Conservation (phyloP, 441 rosid species). For the Erodium moschatum region DNA sequence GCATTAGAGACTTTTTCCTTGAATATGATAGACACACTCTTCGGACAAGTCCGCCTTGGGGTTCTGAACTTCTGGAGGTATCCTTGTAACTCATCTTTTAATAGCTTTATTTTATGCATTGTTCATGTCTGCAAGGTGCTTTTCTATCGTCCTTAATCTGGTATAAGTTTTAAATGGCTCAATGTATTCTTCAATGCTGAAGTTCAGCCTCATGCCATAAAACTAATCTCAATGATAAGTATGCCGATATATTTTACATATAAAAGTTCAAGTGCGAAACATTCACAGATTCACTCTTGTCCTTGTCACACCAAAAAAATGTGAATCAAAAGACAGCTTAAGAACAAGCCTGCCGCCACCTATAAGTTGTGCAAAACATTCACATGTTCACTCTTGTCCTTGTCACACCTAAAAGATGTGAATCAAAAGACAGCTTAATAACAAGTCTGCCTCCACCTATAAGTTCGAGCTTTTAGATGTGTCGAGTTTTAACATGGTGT, state of each 20-base stretch:
- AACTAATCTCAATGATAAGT: neutral
- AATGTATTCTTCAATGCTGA: neutral
- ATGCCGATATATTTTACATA: neutral
- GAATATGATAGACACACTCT: slow-evolving; percentile 98
- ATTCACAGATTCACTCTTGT: neutral
- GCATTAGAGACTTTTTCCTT: slow-evolving; percentile 92
- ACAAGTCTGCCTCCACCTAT: too few species aligned
- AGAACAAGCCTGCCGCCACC: too few species aligned
- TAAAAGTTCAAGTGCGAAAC: neutral
- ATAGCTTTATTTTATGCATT: slow-evolving; percentile 2
- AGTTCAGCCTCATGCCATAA: slow-evolving; percentile 8
- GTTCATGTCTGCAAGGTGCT: neutral
- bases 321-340: too few species aligned
- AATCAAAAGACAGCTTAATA: too few species aligned
- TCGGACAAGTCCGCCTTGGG: slow-evolving; percentile 98
- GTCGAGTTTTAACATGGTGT: too few species aligned
- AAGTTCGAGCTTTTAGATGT: too few species aligned
- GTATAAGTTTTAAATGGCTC: slow-evolving; percentile 3
- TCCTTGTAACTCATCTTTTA: slow-evolving; percentile 16
- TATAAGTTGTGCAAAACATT: neutral
- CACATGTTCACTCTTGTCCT: neutral
- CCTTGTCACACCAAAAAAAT: neutral
- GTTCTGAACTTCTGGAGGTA: slow-evolving; percentile 99
- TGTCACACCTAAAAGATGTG: neutral
- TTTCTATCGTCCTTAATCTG: slow-evolving; percentile 11